Conservation (phyloP, 2,329 filamentous ascomycete species). For the Penicillium sp. region DNA sequence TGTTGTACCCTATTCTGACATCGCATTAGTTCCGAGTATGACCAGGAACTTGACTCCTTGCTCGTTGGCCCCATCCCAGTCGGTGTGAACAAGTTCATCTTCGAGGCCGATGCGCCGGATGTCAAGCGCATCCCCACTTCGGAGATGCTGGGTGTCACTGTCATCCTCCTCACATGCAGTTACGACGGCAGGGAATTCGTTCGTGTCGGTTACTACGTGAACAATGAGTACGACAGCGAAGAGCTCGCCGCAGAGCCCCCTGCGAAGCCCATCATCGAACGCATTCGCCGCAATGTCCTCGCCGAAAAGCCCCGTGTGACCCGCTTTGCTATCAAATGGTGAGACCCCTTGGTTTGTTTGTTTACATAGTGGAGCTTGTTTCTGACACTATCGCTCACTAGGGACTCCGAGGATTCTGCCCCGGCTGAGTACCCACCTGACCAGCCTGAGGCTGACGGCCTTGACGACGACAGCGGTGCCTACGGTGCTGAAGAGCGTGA, state of each 20-base stretch:
- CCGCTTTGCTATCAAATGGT: constrained; percentile 98
- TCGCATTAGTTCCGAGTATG: constrained; percentile 79
- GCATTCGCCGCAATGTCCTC: constrained; percentile 86
- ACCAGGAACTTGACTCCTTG: constrained; percentile 96
- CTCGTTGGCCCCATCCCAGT: constrained; percentile 97
- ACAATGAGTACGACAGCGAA: constrained; percentile 96
- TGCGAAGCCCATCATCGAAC: constrained; percentile 87
- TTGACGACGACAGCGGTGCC: constrained; percentile 76
- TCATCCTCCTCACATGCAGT: constrained; percentile 92
- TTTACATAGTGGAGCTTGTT: neutral
- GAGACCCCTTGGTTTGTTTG: constrained; percentile 29
- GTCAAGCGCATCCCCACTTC: constrained; percentile 88
- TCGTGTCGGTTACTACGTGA: constrained; percentile 98
- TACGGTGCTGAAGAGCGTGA: constrained; percentile 91
- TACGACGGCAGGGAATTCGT: constrained; percentile 98
- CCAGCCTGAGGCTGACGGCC: constrained; percentile 89
- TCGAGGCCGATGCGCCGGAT: constrained; percentile 91
- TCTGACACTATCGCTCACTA: constrained; percentile 39
- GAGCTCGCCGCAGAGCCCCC: constrained; percentile 88
- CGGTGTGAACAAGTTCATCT: constrained; percentile 97
- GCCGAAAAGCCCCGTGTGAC: constrained; percentile 98
- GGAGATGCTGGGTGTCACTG: constrained; percentile 95
- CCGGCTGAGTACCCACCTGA: constrained; percentile 96
- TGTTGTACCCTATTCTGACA: constrained; percentile 23
- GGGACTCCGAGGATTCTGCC: constrained; percentile 97